phyloP scores from a whole-genome alignment of 371 early-diverging fungal species.

The Mucor ambiguus region DNA sequence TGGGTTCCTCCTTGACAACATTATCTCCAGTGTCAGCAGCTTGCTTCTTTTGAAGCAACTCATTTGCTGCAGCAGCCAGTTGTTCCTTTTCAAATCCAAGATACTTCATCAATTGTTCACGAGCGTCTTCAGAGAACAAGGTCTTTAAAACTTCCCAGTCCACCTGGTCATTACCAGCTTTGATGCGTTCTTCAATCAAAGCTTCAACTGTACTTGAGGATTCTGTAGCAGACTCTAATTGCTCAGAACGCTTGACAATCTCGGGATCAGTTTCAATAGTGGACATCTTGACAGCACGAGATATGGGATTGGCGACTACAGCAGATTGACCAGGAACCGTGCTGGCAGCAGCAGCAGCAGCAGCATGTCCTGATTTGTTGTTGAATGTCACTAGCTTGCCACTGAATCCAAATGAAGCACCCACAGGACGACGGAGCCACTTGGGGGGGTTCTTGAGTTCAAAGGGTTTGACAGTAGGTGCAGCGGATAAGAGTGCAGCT shows the following conservation, averaged over 20 bases:
- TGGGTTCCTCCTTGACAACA: background rate
- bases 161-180: conserved; percentile 44
- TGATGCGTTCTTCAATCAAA: conserved; percentile 58
- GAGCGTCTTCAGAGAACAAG: conserved; percentile 78
- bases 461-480: conserved; percentile 28
- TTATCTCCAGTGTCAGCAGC: conserved; percentile 7
- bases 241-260: conserved; percentile 63
- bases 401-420: conserved; percentile 91
- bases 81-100: conserved; percentile 81
- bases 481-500: conserved; percentile 17
- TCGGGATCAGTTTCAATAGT: conserved; percentile 67
- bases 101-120: conserved; percentile 80
- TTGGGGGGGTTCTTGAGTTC: conserved; percentile 88
- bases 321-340: background rate
- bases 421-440: conserved; percentile 93
- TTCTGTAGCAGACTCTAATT: conserved; percentile 63
- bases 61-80: conserved; percentile 24
- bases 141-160: conserved; percentile 85
- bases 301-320: background rate
- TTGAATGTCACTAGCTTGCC: conserved; percentile 82
- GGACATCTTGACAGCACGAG: conserved; percentile 39
- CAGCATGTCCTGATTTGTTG: background rate
- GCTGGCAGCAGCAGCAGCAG: background rate
- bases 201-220: conserved; percentile 45
- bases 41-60: conserved; percentile 1